Evolutionary conservation across 768 basidiomycete genomes (phyloP).

Genomic region (Phanerochaete carnosa): DNA sequence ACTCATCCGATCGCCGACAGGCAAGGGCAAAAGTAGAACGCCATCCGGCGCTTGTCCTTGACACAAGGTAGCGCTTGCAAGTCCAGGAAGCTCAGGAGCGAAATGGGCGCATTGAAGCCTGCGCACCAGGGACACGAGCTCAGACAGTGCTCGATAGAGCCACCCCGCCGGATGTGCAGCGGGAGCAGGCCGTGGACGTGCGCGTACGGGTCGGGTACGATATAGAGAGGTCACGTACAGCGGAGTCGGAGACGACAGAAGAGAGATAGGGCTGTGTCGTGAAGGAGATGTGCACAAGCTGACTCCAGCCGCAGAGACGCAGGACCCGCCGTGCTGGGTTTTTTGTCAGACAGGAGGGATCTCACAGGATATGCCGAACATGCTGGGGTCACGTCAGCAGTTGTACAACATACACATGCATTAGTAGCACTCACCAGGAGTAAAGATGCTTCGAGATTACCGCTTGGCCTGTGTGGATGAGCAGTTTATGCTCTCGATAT

Average conservation of each 20-base stretch:
- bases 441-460: slow-evolving; percentile 6
- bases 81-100: slow-evolving; percentile 48
- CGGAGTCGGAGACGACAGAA: neutral
- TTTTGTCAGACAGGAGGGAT: slow-evolving; percentile 47
- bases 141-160: slow-evolving; percentile 47
- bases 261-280: slow-evolving; percentile 44
- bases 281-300: slow-evolving; percentile 50
- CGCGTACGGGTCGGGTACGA: slow-evolving; percentile 17
- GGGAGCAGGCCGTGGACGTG: slow-evolving; percentile 51
- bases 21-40: slow-evolving; percentile 44
- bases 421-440: neutral
- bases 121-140: slow-evolving; percentile 38
- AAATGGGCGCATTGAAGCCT: slow-evolving; percentile 49
- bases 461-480: slow-evolving; percentile 46
- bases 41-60: slow-evolving; percentile 17
- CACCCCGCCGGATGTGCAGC: slow-evolving; percentile 56
- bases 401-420: neutral
- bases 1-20: slow-evolving; percentile 50
- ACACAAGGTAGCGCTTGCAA: slow-evolving; percentile 32
- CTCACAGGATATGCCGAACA: slow-evolving; percentile 40
- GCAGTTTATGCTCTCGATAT: slow-evolving; percentile 38
- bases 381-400: slow-evolving; percentile 30
- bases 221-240: slow-evolving; percentile 8
- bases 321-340: slow-evolving; percentile 43
- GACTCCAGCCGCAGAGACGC: slow-evolving; percentile 56